These are phyloP conservation scores for Wallacemonas sp. DNA, from an alignment of 208 protist genomes.

Conservation along the genomic window DNA sequence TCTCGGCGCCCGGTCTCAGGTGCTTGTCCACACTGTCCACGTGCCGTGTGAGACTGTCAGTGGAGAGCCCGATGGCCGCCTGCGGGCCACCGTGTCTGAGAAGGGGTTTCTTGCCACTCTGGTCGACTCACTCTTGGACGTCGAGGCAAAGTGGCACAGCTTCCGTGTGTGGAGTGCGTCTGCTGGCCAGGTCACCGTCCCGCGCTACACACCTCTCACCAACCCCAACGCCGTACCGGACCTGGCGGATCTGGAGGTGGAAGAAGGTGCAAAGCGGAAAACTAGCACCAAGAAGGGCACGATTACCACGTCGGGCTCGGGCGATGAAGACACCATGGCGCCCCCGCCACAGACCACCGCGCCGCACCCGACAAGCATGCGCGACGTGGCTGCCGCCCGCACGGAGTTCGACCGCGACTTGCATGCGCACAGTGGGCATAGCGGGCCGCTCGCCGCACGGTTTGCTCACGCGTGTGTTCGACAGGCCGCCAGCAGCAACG, in stretches of 20 bases:
- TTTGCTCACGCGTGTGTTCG: slow-evolving; percentile 12
- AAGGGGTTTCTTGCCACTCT: slow-evolving; percentile 23
- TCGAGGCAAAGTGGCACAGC: slow-evolving; percentile 22
- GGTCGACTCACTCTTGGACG: slow-evolving; percentile 13
- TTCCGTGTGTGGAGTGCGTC: slow-evolving; percentile 26
- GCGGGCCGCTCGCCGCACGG: background rate
- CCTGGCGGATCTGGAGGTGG: slow-evolving; percentile 4
- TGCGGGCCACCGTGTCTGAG: slow-evolving; percentile 20
- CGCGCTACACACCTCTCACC: slow-evolving; percentile 29
- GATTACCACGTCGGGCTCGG: background rate
- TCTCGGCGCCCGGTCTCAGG: background rate
- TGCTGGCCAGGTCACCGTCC: slow-evolving; percentile 26
- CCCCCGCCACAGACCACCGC: slow-evolving; percentile 2
- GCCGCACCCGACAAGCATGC: slow-evolving; percentile 16
- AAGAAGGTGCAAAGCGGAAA: slow-evolving; percentile 6
- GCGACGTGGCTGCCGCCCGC: slow-evolving; percentile 28
- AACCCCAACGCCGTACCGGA: slow-evolving; percentile 22
- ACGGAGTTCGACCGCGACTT: slow-evolving; percentile 26
- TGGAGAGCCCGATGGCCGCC: background rate
- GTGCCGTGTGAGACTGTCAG: slow-evolving; percentile 23
- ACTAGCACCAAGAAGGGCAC: background rate
- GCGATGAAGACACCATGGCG: slow-evolving; percentile 1
- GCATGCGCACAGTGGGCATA: slow-evolving; percentile 6
- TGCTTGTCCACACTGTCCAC: slow-evolving; percentile 29
- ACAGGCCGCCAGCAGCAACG: slow-evolving; percentile 9